phyloP scores from a whole-genome alignment of 1,284 basidiomycete genomes.

The Puccinia hordei region DNA sequence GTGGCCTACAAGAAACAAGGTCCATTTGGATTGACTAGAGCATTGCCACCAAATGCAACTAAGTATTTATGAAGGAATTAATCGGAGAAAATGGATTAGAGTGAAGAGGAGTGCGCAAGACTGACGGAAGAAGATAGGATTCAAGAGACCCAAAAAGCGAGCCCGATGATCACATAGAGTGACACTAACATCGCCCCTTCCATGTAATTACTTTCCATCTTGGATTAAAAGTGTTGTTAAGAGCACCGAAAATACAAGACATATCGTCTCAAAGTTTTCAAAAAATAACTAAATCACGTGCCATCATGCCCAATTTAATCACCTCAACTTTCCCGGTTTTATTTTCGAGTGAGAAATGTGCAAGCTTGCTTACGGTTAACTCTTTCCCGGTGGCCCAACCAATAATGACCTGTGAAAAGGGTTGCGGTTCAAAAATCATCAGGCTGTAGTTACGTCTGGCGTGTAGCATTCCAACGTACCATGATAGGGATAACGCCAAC shows the following conservation, averaged over 20 bases:
- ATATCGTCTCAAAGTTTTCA: conserved; percentile 68
- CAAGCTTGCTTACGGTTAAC: conserved; percentile 72
- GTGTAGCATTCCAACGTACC: conserved; percentile 67
- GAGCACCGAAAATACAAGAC: conserved; percentile 79
- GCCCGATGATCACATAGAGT: conserved; percentile 68
- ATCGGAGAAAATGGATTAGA: too few relatives aligned
- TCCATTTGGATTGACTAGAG: too few relatives aligned
- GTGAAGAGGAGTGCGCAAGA: too few relatives aligned
- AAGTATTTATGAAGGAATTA: not conserved
- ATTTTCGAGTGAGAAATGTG: not conserved
- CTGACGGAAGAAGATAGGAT: too few relatives aligned
- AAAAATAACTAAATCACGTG: conserved; percentile 50
- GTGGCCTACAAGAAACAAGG: too few relatives aligned
- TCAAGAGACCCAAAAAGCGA: conserved; percentile 59
- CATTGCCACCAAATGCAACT: not conserved
- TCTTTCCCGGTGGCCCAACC: conserved; percentile 69
- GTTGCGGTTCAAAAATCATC: conserved; percentile 60
- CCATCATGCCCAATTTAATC: not conserved
- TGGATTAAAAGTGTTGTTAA: conserved; percentile 77
- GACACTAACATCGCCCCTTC: conserved; percentile 66
- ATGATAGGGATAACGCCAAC: conserved; percentile 81
- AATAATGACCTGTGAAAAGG: conserved; percentile 60
- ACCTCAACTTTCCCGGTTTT: not conserved
- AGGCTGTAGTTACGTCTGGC: conserved; percentile 58
- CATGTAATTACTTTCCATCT: conserved; percentile 86